These are phyloP conservation scores for Nannochloropsis limnetica DNA, from an alignment of 352 stramenopile species.

Conservation along the genomic window DNA sequence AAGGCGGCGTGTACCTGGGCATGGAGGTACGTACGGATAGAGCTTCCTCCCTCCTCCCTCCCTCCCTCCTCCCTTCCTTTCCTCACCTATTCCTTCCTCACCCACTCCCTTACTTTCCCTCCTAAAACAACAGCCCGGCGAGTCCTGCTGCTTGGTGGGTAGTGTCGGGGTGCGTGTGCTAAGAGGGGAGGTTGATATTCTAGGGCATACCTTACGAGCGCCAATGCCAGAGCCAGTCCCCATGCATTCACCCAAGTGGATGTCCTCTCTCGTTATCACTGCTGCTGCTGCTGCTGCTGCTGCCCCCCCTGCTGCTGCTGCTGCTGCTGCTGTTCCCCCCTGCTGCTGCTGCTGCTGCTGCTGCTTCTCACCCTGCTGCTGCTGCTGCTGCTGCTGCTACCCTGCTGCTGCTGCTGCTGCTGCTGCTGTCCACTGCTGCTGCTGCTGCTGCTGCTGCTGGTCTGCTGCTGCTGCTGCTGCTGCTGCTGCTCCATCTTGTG, in stretches of 20 bases:
- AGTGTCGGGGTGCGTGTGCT: not conserved
- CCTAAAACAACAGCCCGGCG: not conserved
- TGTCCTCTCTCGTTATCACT: not conserved
- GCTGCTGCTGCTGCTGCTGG: too few species aligned
- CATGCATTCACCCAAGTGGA: slow-evolving; percentile 26
- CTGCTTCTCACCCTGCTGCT: too few species aligned
- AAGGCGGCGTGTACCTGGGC: not conserved
- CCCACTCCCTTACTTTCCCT: not conserved
- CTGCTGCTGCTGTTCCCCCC: not conserved
- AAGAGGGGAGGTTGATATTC: not conserved
- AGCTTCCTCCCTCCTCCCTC: not conserved
- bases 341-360: too few species aligned
- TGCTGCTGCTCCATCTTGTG: not conserved
- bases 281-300: not conserved
- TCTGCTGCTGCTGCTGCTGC: too few species aligned
- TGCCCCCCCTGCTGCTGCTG: not conserved
- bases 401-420: too few species aligned
- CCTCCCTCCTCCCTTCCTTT: not conserved
- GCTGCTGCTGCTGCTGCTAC: too few species aligned
- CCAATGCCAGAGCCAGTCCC: not conserved
- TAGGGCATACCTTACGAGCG: not conserved
- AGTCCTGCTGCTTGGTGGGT: not conserved
- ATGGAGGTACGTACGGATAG: slow-evolving; percentile 14
- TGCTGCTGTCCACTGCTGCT: too few species aligned
- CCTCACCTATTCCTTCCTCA: not conserved